Base-by-base conservation (phyloP, 2,329 filamentous ascomycete species). In the Trichophyton equinum region DNA sequence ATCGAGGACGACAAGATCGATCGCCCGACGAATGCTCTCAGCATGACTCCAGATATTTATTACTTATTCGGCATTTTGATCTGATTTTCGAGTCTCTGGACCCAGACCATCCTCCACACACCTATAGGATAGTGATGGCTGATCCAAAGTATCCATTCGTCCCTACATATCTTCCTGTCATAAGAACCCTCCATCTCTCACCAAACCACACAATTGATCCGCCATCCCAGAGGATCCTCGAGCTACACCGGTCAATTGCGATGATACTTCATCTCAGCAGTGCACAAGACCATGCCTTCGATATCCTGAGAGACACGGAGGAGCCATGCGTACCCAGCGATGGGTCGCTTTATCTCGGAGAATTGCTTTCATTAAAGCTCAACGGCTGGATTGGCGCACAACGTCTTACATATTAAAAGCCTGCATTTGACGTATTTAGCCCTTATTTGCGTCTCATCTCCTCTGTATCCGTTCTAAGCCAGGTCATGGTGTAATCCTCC, bases 1-100 rank as follows among this genome's bases (percentile, higher is more conserved):
- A 76, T 77, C 57, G 68, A 75, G 49, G 74, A 74, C 57, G 59
- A 63, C 30, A 68, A 76, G 8, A 76, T 78, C 60, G 74, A 78
- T 64, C 69, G 70, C 57, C 71, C 74, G 38, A 63, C 64, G n/a
- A 78, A 78, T 63, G 74, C 75, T 18, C 65, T 75, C 15, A 75
- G 72, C 5, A 65, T 76, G 36, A 68, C 67, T 7, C 47, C 57
- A 40, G 30, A 59, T 68, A 44, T 70, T 72, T 64, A 30, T 47
- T 13, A 51, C 57, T 2, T 64, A 44, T 64, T 60, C 40, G 58
- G 61, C 13, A 61, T 40, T 63, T 63, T 51, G 56, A 46, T 13
- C 25, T 63, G 49, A 47, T 60, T 53, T 61, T 61, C 59, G 18
- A 20, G 44, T 47, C 44, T 9, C 49, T 58, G 57, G 47, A 44